Conservation (phyloP, 164 flowering plant genomes). For the Vitis amurensis region DNA sequence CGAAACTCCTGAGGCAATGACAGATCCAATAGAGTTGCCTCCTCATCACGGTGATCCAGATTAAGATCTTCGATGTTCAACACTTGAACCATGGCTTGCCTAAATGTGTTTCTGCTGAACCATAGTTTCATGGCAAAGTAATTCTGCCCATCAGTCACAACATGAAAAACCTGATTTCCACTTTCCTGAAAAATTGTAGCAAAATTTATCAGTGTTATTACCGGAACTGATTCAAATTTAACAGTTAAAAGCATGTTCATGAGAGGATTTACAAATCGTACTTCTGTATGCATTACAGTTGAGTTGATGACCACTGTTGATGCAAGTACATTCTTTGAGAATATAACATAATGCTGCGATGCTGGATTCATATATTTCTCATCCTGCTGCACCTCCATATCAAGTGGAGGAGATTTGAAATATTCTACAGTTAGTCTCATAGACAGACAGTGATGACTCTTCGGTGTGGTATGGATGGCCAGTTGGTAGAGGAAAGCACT, state of each 20-base stretch:
- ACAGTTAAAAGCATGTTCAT: neutral
- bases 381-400: conserved; percentile 33
- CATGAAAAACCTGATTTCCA: conserved; percentile 76
- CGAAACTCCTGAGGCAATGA: conserved; percentile 76
- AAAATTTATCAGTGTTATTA: conserved; percentile 3
- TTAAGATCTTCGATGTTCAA: conserved; percentile 70
- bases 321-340: conserved; percentile 84
- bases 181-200: conserved; percentile 63
- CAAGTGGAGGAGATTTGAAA: conserved; percentile 49
- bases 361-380: conserved; percentile 50
- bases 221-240: neutral
- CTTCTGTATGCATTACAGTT: conserved; percentile 72
- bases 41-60: conserved; percentile 26
- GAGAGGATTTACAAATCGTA: conserved; percentile 19
- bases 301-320: conserved; percentile 93
- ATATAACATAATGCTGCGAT: conserved; percentile 68
- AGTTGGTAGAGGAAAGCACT: conserved; percentile 93
- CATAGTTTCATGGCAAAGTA: conserved; percentile 85
- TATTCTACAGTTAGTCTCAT: conserved; percentile 90
- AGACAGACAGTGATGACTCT: conserved; percentile 89
- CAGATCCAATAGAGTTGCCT: conserved; percentile 21
- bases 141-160: conserved; percentile 76
- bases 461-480: conserved; percentile 89
- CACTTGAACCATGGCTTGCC: conserved; percentile 67
- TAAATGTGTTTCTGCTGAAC: conserved; percentile 58